These are phyloP conservation scores for Alternaria novae-zelandiae DNA, from an alignment of 2,329 filamentous ascomycete genomes.

Conservation along the genomic window DNA sequence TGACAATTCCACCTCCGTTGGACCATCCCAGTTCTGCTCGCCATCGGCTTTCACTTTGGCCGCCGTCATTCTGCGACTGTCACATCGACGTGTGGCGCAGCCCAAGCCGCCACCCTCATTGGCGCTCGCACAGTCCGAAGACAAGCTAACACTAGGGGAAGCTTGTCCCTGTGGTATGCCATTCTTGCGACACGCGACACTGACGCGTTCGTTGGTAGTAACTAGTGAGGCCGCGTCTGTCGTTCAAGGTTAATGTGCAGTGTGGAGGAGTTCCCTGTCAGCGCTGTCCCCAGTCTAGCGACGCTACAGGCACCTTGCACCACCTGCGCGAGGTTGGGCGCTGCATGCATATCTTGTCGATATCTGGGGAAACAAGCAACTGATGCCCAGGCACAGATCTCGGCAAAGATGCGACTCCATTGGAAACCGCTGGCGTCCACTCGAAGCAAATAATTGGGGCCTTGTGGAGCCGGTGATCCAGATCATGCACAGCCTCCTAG, in stretches of 20 bases:
- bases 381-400: constrained; percentile 13
- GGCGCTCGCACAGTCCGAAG: not conserved
- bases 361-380: constrained; percentile 6
- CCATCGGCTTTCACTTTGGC: not conserved
- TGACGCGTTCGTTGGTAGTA: not conserved
- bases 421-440: constrained; percentile 23
- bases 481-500: constrained; percentile 21
- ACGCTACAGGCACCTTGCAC: not conserved
- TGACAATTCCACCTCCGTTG: not conserved
- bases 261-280: not conserved
- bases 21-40: not conserved
- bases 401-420: constrained; percentile 1
- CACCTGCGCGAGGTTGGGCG: not conserved
- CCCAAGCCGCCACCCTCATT: not conserved
- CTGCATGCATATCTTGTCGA: not conserved
- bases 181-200: not conserved
- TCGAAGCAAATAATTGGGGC: constrained; percentile 8
- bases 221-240: not conserved
- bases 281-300: not conserved
- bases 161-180: not conserved
- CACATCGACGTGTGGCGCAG: not conserved
- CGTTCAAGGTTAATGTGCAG: not conserved
- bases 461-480: constrained; percentile 13
- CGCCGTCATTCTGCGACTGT: not conserved
- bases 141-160: not conserved